Conservation (phyloP, 352 stramenopile species). For the Saprolegnia diclina region DNA sequence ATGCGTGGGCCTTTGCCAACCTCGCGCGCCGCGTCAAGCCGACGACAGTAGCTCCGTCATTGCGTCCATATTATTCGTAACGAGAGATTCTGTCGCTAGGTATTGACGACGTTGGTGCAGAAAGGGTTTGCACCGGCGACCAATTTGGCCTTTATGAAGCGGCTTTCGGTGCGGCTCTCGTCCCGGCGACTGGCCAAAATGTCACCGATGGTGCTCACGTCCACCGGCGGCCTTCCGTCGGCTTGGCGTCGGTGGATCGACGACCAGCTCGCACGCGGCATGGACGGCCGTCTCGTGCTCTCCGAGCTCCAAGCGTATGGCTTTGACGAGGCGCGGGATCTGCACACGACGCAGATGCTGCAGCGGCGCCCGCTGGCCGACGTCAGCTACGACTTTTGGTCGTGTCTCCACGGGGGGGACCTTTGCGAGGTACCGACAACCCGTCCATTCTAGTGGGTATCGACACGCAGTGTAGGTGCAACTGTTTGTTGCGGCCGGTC, state of each 20-base stretch:
- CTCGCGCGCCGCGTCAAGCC: conserved; percentile 42
- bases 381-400: conserved; percentile 22
- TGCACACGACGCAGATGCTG: conserved; percentile 42
- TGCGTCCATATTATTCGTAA: too few relatives aligned
- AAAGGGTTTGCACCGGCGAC: conserved; percentile 57
- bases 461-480: conserved; percentile 42
- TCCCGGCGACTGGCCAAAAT: conserved; percentile 43
- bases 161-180: conserved; percentile 47
- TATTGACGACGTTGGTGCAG: conserved; percentile 46
- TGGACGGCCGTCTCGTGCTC: conserved; percentile 51
- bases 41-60: conserved; percentile 34
- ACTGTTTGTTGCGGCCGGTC: conserved; percentile 57
- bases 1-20: conserved; percentile 55
- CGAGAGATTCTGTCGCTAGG: background rate
- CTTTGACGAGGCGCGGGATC: conserved; percentile 48
- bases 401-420: conserved; percentile 2
- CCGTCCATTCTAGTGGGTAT: conserved; percentile 29
- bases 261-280: conserved; percentile 51
- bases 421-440: conserved; percentile 41
- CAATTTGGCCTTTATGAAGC: conserved; percentile 55
- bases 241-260: conserved; percentile 65
- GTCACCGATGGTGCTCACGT: conserved; percentile 24
- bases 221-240: conserved; percentile 38
- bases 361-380: conserved; percentile 29
- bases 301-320: conserved; percentile 45